Conservation (phyloP, 1,284 basidiomycete species). For the Tylopilus orsonianus region DNA sequence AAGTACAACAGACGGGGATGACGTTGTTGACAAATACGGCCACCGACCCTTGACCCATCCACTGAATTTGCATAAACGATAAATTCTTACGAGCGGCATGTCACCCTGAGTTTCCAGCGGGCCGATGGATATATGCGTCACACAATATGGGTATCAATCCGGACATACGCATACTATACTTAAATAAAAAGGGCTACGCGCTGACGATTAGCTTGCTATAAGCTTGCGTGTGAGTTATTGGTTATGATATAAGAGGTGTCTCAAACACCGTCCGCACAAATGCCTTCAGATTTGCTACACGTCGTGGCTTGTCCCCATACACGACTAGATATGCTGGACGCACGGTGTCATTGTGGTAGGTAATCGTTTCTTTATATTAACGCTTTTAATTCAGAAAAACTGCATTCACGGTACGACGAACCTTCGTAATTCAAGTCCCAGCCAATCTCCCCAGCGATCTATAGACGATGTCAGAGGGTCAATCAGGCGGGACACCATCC, state of each 20-base stretch:
- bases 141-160: slow-evolving; percentile 21
- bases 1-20: too few relatives aligned
- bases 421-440: slow-evolving; percentile 55
- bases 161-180: too few relatives aligned
- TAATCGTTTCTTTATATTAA: slow-evolving; percentile 47
- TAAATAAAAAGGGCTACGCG: background rate
- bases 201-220: background rate
- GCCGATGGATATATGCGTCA: slow-evolving; percentile 8
- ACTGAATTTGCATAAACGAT: too few relatives aligned
- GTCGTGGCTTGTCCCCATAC: slow-evolving; percentile 41
- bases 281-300: slow-evolving; percentile 26
- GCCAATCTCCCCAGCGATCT: slow-evolving; percentile 50
- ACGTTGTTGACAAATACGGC: too few relatives aligned
- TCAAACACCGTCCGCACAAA: slow-evolving; percentile 36
- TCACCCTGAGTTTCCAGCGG: too few relatives aligned
- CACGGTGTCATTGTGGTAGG: slow-evolving; percentile 58
- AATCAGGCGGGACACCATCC: background rate
- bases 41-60: too few relatives aligned
- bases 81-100: too few relatives aligned
- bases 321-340: slow-evolving; percentile 57
- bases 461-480: slow-evolving; percentile 1
- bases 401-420: slow-evolving; percentile 12
- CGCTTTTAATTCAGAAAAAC: background rate
- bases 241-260: slow-evolving; percentile 36
- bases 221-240: background rate